Evolutionary conservation across 768 basidiomycete species (phyloP), one percentile per base, ranked within the genome.

Genomic region (Aureoboletus auriporus): DNA sequence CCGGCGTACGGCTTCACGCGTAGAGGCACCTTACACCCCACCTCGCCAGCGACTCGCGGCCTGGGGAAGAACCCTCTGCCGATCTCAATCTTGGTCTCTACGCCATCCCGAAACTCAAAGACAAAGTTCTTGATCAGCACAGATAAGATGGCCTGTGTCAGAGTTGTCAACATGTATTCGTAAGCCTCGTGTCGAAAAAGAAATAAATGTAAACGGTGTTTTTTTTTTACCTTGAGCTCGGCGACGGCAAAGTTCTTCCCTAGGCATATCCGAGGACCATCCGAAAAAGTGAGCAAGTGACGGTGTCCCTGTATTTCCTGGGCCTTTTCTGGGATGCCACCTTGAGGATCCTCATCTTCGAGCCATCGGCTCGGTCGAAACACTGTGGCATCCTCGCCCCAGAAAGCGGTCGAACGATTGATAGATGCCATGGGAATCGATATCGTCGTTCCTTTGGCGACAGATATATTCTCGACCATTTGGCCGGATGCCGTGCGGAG

Each of bases 291-390:
- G 26, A 80, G 64, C 20, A 79, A 58, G 55, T 80, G 78, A 1
- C 73, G 69, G 50, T 79, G 67, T 2, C 78, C 79, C 52, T 72
- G 72, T 1, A 79, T 60, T 12, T 73, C 71, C 42, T 68, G 72
- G 0, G 72, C 71, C 20, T 56, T 58, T 11, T 34, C 39, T 2
- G 55, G 56, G 16, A 60, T 59, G 1, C 64, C 60, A 11, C 62
- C 62, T 1, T 26, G 30, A 7, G 46, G 46, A 1, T 33, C 9
- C 0, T 26, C 42, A n/a, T 62, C 60, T 5, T 62, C 60, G 5
- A 87, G 68, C 86, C 86, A 89, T 16, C 85, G 71, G 43, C 78
- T 78, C 0, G 85, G 86, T 31, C 73, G 68, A 60, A 82, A 89
- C 26, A 72, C 72, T 27, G 73, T 71, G 6, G 81, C 75, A 44